Evolutionary conservation across 2,329 filamentous ascomycete species (phyloP), one percentile per base, ranked within the genome.

Genomic region (Aspergillus aculeatinus): DNA sequence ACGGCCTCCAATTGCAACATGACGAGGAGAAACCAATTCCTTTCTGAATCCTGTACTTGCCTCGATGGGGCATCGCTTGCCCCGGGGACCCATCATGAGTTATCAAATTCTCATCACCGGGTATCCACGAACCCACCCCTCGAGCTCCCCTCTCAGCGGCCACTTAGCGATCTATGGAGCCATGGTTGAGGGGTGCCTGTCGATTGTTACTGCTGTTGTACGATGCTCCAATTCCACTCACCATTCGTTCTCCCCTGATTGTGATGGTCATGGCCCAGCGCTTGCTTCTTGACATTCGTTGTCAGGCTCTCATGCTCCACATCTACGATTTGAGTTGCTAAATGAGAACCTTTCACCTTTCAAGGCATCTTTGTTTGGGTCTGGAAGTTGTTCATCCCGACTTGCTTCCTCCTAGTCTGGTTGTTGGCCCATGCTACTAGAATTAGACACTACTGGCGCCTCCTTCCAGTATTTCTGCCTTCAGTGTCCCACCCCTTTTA

Each of bases 131-230:
- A 54, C 19, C 51, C 52, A 48, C 52, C 42, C 39, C 16, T 27
- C 39, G 42, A 48, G 39, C 42, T 39, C 31, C 52, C 33, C 42
- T 51, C 51, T 35, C 42, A 48, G 49, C 39, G 55, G 39, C 54
- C 55, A 33, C 35, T 42, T 48, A 47, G 51, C 55, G 56, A 60
- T 59, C 51, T 49, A 61, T 59, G 59, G 57, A 61, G 54, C 61
- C 61, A 57, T 57, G 56, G 60, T 29, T 58, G 59, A 44, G 39
- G 39, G 49, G 62, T 62, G 47, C 60, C 60, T 62, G 62, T 62
- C 60, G 62, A 64, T 64, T 53, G 59, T 62, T 60, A 62, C 57
- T 59, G 50, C 31, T 60, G 55, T 55, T 42, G 59, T 59, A 51
- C 48, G 54, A 31, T 48, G 33, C 50, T 60, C 42, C 10, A 31